A percentile compares a stretch with the other conserved stretches of the same genome.
These are phyloP conservation scores for Rhodofomes roseus DNA, from an alignment of 1,284 basidiomycete genomes.

Conservation along the genomic window DNA sequence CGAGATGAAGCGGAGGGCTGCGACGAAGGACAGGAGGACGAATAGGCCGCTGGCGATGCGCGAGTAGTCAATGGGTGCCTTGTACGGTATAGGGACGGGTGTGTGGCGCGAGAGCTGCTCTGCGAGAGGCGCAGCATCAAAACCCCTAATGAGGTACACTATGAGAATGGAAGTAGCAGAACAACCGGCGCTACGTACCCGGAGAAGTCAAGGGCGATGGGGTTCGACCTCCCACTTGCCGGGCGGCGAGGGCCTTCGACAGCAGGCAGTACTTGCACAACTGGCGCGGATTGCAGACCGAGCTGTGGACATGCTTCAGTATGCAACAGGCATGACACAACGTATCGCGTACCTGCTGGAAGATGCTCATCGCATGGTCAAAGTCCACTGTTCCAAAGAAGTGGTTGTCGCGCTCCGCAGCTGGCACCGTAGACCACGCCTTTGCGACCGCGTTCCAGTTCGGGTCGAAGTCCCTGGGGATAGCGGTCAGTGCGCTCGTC, in stretches of 20 bases:
- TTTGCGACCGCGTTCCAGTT: conserved; percentile 76
- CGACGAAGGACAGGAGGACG: conserved; percentile 39
- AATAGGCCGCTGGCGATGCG: conserved; percentile 44
- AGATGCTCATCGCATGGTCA: conserved; percentile 67
- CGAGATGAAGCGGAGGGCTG: conserved; percentile 58
- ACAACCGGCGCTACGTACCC: conserved; percentile 39
- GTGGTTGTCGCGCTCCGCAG: conserved; percentile 67
- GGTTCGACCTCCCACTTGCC: conserved; percentile 47
- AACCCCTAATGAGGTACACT: conserved; percentile 59
- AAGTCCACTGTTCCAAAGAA: conserved; percentile 95
- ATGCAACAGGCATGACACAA: background rate
- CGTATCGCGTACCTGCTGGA: conserved; percentile 66
- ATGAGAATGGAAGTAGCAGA: background rate
- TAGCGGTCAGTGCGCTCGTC: background rate
- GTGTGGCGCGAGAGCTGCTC: conserved; percentile 71
- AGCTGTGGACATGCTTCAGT: conserved; percentile 45
- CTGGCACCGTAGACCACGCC: conserved; percentile 67
- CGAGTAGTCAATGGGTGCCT: conserved; percentile 66
- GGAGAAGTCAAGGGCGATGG: conserved; percentile 77
- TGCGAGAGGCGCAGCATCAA: conserved; percentile 75
- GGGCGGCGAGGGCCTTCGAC: conserved; percentile 63
- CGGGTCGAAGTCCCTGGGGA: conserved; percentile 76
- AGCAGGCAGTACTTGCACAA: conserved; percentile 76
- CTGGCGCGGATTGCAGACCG: conserved; percentile 72
- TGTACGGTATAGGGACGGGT: conserved; percentile 71